A percentile compares a stretch with the other conserved stretches of the same genome.
Evolutionary conservation across 2,329 filamentous ascomycete species (phyloP).

Genomic region (Beauveria bassiana): DNA sequence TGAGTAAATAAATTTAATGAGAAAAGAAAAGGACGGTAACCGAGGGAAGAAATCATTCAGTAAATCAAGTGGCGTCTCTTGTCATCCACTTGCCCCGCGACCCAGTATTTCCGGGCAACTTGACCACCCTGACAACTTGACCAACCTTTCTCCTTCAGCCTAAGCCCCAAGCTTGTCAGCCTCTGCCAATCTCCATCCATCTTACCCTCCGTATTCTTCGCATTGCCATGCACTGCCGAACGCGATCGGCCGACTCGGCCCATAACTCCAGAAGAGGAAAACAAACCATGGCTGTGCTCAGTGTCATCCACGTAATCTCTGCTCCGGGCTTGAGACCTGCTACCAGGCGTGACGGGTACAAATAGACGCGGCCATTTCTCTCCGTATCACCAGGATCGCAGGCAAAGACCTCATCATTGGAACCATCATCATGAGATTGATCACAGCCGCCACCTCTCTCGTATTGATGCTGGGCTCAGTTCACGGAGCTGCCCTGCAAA

Average conservation of each 20-base stretch:
- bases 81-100: background rate
- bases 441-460: background rate
- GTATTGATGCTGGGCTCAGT: background rate
- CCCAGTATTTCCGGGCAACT: conserved; percentile 7
- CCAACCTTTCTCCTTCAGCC: background rate
- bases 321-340: background rate
- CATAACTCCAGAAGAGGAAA: conserved; percentile 1
- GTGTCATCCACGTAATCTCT: background rate
- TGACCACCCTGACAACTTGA: background rate
- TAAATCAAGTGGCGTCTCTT: background rate
- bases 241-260: conserved; percentile 1
- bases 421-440: background rate
- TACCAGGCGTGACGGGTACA: background rate
- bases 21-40: too few species aligned
- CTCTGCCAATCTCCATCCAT: background rate
- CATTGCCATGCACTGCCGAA: background rate
- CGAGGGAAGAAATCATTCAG: too few species aligned
- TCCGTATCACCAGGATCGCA: background rate
- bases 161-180: background rate
- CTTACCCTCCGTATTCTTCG: conserved; percentile 8
- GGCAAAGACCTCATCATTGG: background rate
- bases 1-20: too few species aligned
- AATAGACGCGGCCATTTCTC: background rate
- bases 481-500: background rate
- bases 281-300: background rate